Evolutionary conservation across 805 yeast species (phyloP), one percentile per base, ranked within the genome.

Genomic region (Candida stauntonica): DNA sequence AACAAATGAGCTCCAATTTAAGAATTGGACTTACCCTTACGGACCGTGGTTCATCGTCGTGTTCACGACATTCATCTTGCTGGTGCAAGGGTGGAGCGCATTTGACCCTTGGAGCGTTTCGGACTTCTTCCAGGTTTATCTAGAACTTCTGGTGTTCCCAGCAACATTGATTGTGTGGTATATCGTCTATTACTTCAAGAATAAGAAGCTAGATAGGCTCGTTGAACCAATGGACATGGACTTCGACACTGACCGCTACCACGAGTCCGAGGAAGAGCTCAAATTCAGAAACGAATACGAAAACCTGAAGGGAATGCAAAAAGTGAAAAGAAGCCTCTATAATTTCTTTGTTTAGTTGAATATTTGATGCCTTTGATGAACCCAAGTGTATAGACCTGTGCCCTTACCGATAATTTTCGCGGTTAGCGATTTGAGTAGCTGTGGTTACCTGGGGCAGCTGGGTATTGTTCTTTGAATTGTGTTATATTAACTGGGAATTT

Each of bases 31-130:
- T 1, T 66, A 72, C 46, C 78, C 79, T 9, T 66, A 54, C 39
- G 78, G 77, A 2, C 74, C 75, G 9, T 70, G 67, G 60, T 61
- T 70, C 44, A 64, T 66, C 14, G 68, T 70, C 2, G 44, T 70
- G 5, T 64, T 67, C 39, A 68, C 67, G 5, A 46, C 62, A 0
- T 62, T 72, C 36, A 68, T 73, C 40, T 60, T 73, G 24, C 53
- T 73, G n/a, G 70, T 73, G 7, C 79, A 73, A 58, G 79, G 78
- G 7, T 73, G 77, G 77, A 53, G 69, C 7, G 57, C 71, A 5
- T 67, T 73, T 43, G 61, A 67, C 7, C 78, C 78, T 14, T 72
- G 70, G 66, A 57, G 55, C 38, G 62, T 55, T 1, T 44, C 60
- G 11, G 53, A 52, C 42, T 72, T 73, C 56, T 71, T 73, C 57